phyloP scores from a whole-genome alignment of 495 filamentous ascomycete genomes.

The Penicillium manginii region DNA sequence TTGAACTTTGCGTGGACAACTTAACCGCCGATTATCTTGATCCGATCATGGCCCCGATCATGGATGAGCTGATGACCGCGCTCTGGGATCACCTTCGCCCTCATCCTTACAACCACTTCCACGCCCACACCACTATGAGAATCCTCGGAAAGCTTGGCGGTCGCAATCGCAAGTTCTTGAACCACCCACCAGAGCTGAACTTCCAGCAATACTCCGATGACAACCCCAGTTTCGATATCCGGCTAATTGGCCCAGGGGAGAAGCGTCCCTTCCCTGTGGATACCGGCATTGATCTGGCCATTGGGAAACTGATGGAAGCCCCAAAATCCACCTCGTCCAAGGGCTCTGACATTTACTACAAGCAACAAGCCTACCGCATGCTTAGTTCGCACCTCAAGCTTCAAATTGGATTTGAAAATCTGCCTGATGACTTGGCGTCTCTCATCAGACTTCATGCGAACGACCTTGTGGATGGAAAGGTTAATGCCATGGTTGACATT shows the following conservation, averaged over 20 bases:
- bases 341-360: constrained; percentile 83
- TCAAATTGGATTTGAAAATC: constrained; percentile 80
- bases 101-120: constrained; percentile 92
- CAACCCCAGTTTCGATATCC: constrained; percentile 79
- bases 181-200: constrained; percentile 75
- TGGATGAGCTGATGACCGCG: constrained; percentile 96
- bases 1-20: constrained; percentile 98
- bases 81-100: constrained; percentile 94
- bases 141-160: constrained; percentile 97
- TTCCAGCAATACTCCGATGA: constrained; percentile 90
- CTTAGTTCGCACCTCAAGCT: constrained; percentile 88
- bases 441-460: constrained; percentile 86
- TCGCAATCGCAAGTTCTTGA: constrained; percentile 92
- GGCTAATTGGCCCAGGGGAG: constrained; percentile 82
- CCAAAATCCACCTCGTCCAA: constrained; percentile 67
- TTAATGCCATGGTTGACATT: constrained; percentile 61
- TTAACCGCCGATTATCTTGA: constrained; percentile 97
- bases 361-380: constrained; percentile 86
- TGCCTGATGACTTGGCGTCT: constrained; percentile 86
- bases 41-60: constrained; percentile 98
- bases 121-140: constrained; percentile 96
- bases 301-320: constrained; percentile 79
- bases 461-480: constrained; percentile 74
- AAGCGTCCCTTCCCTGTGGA: constrained; percentile 85
- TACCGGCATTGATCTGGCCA: constrained; percentile 85